phyloP scores from a whole-genome alignment of 805 yeast species.

The Zygosaccharomyces lentus region DNA sequence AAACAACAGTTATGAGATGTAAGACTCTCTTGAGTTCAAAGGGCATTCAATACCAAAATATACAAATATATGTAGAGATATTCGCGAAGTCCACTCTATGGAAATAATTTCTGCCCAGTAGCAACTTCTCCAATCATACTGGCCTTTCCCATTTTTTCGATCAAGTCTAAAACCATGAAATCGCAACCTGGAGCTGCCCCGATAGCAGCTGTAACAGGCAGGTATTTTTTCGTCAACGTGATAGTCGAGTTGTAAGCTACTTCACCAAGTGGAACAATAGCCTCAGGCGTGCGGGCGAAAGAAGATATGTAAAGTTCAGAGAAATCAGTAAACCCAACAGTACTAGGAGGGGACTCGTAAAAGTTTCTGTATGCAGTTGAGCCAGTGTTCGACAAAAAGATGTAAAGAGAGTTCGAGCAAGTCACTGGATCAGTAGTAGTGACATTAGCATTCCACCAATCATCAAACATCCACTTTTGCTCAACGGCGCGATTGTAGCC shows the following conservation, averaged over 20 bases:
- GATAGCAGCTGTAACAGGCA: constrained; percentile 4
- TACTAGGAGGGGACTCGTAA: constrained; percentile 1
- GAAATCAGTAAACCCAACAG: constrained; percentile 1
- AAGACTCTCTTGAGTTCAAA: too few species aligned
- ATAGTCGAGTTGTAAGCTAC: constrained; percentile 4
- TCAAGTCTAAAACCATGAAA: constrained; percentile 1
- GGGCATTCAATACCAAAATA: too few species aligned
- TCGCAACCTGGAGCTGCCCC: constrained; percentile 4
- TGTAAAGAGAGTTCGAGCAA: constrained; percentile 3
- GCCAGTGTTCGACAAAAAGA: constrained; percentile 2
- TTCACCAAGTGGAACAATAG: constrained; percentile 4
- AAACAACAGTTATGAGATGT: too few species aligned
- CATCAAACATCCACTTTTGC: constrained; percentile 3
- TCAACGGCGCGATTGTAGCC: constrained; percentile 1
- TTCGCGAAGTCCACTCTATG: background rate
- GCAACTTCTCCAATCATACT: constrained; percentile 2
- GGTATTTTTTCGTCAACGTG: background rate
- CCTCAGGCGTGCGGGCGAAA: constrained; percentile 3
- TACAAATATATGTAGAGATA: too few species aligned
- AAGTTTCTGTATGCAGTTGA: constrained; percentile 4
- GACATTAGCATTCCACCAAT: constrained; percentile 5
- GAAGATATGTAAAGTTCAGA: constrained; percentile 3
- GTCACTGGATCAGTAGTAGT: constrained; percentile 1
- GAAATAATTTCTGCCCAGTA: background rate
- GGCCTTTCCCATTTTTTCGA: constrained; percentile 1